Base-by-base conservation (phyloP, 2,329 filamentous ascomycete species). In the Microsporum ferrugineum region DNA sequence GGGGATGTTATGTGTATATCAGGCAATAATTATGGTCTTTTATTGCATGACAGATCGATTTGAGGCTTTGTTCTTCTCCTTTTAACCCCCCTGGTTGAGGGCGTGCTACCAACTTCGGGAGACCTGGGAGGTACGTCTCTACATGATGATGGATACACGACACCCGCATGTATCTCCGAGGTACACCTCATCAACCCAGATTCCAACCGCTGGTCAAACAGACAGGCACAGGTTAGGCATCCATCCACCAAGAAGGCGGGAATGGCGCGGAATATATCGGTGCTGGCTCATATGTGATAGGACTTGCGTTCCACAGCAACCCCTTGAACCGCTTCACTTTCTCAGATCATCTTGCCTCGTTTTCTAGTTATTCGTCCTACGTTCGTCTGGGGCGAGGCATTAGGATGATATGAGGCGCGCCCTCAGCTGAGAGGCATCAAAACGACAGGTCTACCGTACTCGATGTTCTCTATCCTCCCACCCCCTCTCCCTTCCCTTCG, bases 231-330 rank as follows among this genome's bases (percentile, higher is more conserved):
- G 47, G 47, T 51, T 5, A 29, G 47, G 47, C 47, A 29, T 53
- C 12, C 12, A 14, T 53, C 49, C 27, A 53, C 8, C 17, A 53
- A n/a, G 49, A 53, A 10, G 12, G 27, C 27, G 7, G 31, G 49
- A 33, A 17, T 2, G 33, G 47, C 49, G 12, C 27, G 27, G 49
- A 34, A 34, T n/a, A 53, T 17, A 29, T 7, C 31, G 49, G 17
- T 53, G 49, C 49, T 33, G 49, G 49, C 49, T 53, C 49, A 53
- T 29, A 53, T 53, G 49, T 53, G 49, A 53, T 33, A 17, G 49
- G 12, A 53, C 49, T 10, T 33, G 49, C 49, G 31, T 53, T 53
- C 49, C 43, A 47, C 43, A 47, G 43, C 43, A 23, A 47, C 43
- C 43, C 43, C 43, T 47, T 7, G 17, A n/a, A 47, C 43, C 17